Base-by-base conservation (phyloP, 805 yeast genomes). In the Candida vaughaniae region DNA sequence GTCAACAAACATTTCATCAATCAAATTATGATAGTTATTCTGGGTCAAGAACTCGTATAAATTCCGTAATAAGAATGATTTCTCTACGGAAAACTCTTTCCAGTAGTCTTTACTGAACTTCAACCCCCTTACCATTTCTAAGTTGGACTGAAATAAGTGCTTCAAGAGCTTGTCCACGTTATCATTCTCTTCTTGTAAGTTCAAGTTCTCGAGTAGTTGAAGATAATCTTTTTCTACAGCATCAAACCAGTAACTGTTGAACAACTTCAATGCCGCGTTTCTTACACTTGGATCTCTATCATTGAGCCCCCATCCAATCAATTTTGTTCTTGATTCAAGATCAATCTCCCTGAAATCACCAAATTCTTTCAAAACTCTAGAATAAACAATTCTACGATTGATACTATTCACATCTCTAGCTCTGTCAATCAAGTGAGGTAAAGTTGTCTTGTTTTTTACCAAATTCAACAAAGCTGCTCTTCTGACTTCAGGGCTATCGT, bases 401-500 rank as follows among this genome's bases (percentile, higher is more conserved):
- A 77, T 66, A 0, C 82, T 60, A 53, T 85, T 85, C 3, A 68
- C 69, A 58, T 91, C 99, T 39, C 95, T 73, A 0, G 95, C 95
- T 41, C 97, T 73, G 52, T 83, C 93, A 23, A 89, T 62, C 1
- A 88, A 63, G 38, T 67, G 71, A 1, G 82, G 78, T 14, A 77
- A 63, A 0, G 89, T 82, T 1, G 51, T 46, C 3, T 60, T 49
- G 28, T 73, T 73, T 47, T 80, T 82, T 16, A 73, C 78, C 22
- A 91, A 56, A 53, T 88, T 85, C 29, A 83, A 63, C 51, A 89
- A 62, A 0, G 91, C 91, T 0, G 95, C 89, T 42, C 95, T 71
- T 47, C 98, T 73, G 1, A 90, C 96, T 44, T 93, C 98, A 0
- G 96, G 80, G 49, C 83, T 82, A 2, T 86, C 75, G 60, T 91